Evolutionary conservation across 2,329 filamentous ascomycete genomes (phyloP).

Genomic region (Endoconidiophora polonica): DNA sequence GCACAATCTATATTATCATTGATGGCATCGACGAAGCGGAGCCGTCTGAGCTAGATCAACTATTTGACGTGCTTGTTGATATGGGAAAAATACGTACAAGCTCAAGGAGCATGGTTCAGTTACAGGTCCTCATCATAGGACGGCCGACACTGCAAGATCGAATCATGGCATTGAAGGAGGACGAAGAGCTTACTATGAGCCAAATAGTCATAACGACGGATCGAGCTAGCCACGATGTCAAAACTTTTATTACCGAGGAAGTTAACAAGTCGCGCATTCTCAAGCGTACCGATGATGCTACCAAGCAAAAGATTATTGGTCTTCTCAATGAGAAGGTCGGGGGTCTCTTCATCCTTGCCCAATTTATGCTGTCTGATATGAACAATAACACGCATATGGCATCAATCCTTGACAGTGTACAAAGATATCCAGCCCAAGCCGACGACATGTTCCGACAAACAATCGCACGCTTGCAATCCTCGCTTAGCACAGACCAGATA

Average conservation of each 20-base stretch:
- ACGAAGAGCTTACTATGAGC: slow-evolving; percentile 19
- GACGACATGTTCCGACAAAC: slow-evolving; percentile 27
- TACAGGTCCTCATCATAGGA: slow-evolving; percentile 24
- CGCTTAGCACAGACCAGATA: slow-evolving; percentile 23
- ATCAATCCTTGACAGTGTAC: slow-evolving; percentile 28
- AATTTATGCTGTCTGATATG: slow-evolving; percentile 34
- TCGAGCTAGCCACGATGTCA: slow-evolving; percentile 27
- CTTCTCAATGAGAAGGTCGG: slow-evolving; percentile 27
- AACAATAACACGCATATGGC: slow-evolving; percentile 28
- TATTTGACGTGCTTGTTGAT: slow-evolving; percentile 17
- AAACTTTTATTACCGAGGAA: slow-evolving; percentile 25
- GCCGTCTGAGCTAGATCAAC: slow-evolving; percentile 21
- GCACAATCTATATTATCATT: slow-evolving; percentile 27
- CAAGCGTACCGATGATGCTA: slow-evolving; percentile 18
- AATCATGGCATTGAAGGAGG: slow-evolving; percentile 22
- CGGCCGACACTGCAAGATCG: slow-evolving; percentile 26
- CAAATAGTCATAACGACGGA: slow-evolving; percentile 27
- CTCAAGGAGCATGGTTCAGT: slow-evolving; percentile 10
- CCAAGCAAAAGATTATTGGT: slow-evolving; percentile 24
- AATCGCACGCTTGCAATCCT: slow-evolving; percentile 24
- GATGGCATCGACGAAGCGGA: slow-evolving; percentile 32
- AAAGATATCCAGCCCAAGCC: slow-evolving; percentile 27
- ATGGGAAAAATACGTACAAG: slow-evolving; percentile 14
- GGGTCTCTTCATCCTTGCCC: slow-evolving; percentile 32
- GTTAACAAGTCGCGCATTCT: slow-evolving; percentile 25